These are phyloP conservation scores for Colletotrichum zoysiae DNA, from an alignment of 2,329 filamentous ascomycete genomes.

Conservation along the genomic window DNA sequence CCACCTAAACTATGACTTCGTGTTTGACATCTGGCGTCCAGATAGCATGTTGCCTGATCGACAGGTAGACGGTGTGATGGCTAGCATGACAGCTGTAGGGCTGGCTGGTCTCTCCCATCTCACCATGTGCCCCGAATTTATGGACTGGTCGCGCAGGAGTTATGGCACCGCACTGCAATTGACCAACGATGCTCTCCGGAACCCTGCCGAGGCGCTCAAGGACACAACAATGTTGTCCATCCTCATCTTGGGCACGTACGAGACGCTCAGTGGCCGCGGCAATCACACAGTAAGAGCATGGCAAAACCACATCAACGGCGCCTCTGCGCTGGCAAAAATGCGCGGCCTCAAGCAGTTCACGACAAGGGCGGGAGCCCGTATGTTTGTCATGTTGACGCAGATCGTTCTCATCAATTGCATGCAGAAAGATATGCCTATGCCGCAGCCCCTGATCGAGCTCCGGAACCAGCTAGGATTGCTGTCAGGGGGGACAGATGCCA, in stretches of 20 bases:
- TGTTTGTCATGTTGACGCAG: conserved; percentile 68
- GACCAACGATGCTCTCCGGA: conserved; percentile 62
- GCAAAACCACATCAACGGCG: conserved; percentile 66
- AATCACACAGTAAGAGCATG: conserved; percentile 63
- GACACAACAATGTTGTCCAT: conserved; percentile 66
- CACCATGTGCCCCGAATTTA: conserved; percentile 55
- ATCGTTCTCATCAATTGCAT: conserved; percentile 65
- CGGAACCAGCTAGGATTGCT: conserved; percentile 56
- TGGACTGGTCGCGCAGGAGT: conserved; percentile 62
- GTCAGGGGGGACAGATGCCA: conserved; percentile 53
- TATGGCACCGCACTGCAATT: conserved; percentile 65
- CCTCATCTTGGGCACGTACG: conserved; percentile 66
- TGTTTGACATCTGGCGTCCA: conserved; percentile 66
- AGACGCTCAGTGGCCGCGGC: conserved; percentile 63
- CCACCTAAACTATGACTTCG: conserved; percentile 65
- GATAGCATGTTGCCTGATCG: conserved; percentile 49
- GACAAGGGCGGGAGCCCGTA: conserved; percentile 59
- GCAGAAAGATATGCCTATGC: conserved; percentile 62
- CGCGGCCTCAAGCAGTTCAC: conserved; percentile 62
- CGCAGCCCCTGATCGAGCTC: conserved; percentile 60
- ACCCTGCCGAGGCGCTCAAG: conserved; percentile 58
- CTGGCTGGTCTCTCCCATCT: conserved; percentile 64
- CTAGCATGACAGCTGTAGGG: conserved; percentile 68
- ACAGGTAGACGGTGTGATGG: conserved; percentile 60
- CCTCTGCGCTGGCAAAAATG: conserved; percentile 62